A percentile compares a stretch with the other conserved stretches of the same genome.
Evolutionary conservation across 768 basidiomycete species (phyloP).

Genomic region (Pulveroboletus sp.): DNA sequence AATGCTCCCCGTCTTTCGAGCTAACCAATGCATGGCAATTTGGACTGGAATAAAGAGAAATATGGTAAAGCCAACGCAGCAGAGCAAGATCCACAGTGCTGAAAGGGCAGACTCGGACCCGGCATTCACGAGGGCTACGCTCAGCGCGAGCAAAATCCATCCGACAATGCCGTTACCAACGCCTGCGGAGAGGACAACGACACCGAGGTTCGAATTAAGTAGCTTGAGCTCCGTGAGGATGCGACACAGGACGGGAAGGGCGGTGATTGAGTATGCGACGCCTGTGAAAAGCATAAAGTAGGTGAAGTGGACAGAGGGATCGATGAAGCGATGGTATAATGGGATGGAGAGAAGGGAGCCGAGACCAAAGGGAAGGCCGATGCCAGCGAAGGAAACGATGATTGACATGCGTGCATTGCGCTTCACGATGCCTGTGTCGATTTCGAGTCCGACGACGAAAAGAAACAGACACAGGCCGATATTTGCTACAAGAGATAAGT

Average conservation of each 20-base stretch:
- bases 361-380: slow-evolving; percentile 84
- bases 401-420: slow-evolving; percentile 68
- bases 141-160: slow-evolving; percentile 87
- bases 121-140: slow-evolving; percentile 90
- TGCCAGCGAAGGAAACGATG: slow-evolving; percentile 77
- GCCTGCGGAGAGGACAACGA: slow-evolving; percentile 90
- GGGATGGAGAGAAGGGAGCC: slow-evolving; percentile 74
- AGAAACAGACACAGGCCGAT: slow-evolving; percentile 88
- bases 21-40: slow-evolving; percentile 64
- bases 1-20: slow-evolving; percentile 71
- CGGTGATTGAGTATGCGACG: slow-evolving; percentile 87
- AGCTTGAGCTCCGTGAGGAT: slow-evolving; percentile 90
- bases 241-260: slow-evolving; percentile 82
- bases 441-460: slow-evolving; percentile 92
- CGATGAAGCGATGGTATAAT: slow-evolving; percentile 52
- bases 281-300: slow-evolving; percentile 95
- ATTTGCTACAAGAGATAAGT: slow-evolving; percentile 82
- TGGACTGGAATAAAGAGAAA: slow-evolving; percentile 71
- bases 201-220: slow-evolving; percentile 87
- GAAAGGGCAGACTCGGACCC: slow-evolving; percentile 76
- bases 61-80: slow-evolving; percentile 77
- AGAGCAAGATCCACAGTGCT: slow-evolving; percentile 82
- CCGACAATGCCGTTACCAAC: slow-evolving; percentile 87
- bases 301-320: slow-evolving; percentile 65
- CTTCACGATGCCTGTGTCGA: slow-evolving; percentile 75